Evolutionary conservation across 2,329 filamentous ascomycete genomes (phyloP), one percentile per base, ranked within the genome.

Genomic region (Penicillium hordei): DNA sequence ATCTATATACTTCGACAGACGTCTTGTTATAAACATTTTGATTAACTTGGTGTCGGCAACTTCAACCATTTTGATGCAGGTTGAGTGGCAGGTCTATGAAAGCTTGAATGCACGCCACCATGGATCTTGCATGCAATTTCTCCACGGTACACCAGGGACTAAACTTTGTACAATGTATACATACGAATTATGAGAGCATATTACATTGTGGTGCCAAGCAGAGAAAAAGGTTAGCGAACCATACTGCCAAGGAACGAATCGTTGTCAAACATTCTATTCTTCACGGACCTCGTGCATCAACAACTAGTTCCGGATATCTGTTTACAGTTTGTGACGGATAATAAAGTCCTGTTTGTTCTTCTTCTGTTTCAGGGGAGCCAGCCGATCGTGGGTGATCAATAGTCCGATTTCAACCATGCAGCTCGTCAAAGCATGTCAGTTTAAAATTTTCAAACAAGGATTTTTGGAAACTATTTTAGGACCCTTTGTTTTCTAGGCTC

Each of bases 321-420:
- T 19, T 40, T 4, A n/a, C 6, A 10, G 7, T 13, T n/a, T 44
- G 13, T 17, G 23, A 6, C 10, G 15, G n/a, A 15, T 19, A 52
- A 49, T n/a, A 36, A 17, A 36, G 17, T 29, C 23, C 21, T 21
- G n/a, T 13, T 40, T 13, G 29, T 29, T 29, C 9, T 29, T 29
- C 9, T 29, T 29, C 15, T 4, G 40, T 52, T 45, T 56, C 46
- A 52, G 33, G 25, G 13, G 39, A 56, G 45, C 31, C 42, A 56
- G 45, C 31, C 42, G 33, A 56, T 56, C 54, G 1, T 52, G 15
- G 40, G 23, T 33, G 33, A 33, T 45, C 40, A 39, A 44, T 45
- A 40, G 13, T 40, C 33, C 19, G 15, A 34, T 51, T 44, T 21
- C 19, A 23, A 46, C 5, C 10, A 21, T 52, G 31, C 40, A 45